Evolutionary conservation across 2,329 filamentous ascomycete species (phyloP), one percentile per base, ranked within the genome.

Genomic region (Diaporthe batatas): DNA sequence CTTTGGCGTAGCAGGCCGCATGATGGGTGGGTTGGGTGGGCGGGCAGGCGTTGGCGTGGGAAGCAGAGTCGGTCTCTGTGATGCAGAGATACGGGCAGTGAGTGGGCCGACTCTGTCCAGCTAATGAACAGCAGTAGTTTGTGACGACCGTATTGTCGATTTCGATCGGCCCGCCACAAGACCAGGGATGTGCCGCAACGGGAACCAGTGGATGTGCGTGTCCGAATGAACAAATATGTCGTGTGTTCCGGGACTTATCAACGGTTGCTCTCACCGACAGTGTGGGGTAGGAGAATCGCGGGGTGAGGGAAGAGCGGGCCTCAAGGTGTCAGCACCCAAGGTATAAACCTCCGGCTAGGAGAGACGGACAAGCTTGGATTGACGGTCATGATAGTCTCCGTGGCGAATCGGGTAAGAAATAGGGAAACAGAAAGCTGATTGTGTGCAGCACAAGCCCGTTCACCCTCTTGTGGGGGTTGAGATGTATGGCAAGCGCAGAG

Each of bases 321-420:
- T 84, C 80, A 85, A 77, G 83, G 84, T 74, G 80, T 83, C 78
- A 84, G 80, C 76, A 83, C 80, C 83, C 82, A 82, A 79, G 82
- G 80, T 80, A 84, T 78, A 79, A 83, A 82, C 80, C 84, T 85
- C 84, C 84, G 83, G 78, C 79, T 80, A 80, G 83, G 84, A 83
- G 82, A 84, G 78, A 77, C 79, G 76, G 81, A 78, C 77, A 80
- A 79, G 75, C 78, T 81, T 79, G 79, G 82, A 80, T 83, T 82
- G 81, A 80, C 82, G 80, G 81, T 84, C 84, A 86, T 86, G 83
- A 85, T 86, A 85, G 77, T 51, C 82, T 76, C 80, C 76, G 77
- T 78, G 77, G 75, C 75, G 73, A 78, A 59, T 54, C 54, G 64
- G 71, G 53, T n/a, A 18, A 53, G 49, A 49, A 51, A 59, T 21